Evolutionary conservation across 1,284 basidiomycete species (phyloP), one percentile per base, ranked within the genome.

Genomic region (Microbotryomycetes sp.): DNA sequence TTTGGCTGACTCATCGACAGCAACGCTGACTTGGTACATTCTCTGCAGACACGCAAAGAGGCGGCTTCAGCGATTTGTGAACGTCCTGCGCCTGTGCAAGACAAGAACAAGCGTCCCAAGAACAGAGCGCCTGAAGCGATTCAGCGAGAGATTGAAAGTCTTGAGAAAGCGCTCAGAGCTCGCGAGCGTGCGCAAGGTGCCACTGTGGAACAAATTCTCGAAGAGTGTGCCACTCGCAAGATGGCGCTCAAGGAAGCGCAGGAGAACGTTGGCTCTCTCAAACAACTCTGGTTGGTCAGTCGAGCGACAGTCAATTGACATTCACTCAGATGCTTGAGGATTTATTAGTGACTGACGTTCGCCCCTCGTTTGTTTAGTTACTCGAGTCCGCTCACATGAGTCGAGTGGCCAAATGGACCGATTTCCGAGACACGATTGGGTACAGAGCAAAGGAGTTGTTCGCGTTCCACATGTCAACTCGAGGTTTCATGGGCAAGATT

Each of bases 401-500:
- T 15, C 88, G 93, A 26, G 76, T 86, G 60, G 73, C 79, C 14
- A 84, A 84, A 68, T 98, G 94, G 94, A 82, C 87, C 60, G 84
- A 87, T 56, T 93, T 96, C 79, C 84, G 93, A 56, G 81, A 83
- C 9, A 86, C 88, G 70, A 92, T 92, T 64, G 86, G 91, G 12
- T 79, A 90, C 26, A 85, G 91, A 6, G 92, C 90, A 76, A 89
- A 88, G 71, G 71, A 74, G n/a, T 83, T 86, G 49, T 97, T 97
- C 79, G 81, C 84, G 23, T 84, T 82, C 71, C 86, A 94, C 74
- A 84, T 97, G 22, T 83, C 84, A 25, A 83, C 86, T 63, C 88
- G 96, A 67, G 89, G 88, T 14, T 92, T 77, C 68, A 66, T 71
- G 25, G 77, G 77, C 50, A 73, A 72, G 53, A 73, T 83, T 47